phyloP scores from a whole-genome alignment of 257 asterid genomes.

The Ophiorrhiza pumila region DNA sequence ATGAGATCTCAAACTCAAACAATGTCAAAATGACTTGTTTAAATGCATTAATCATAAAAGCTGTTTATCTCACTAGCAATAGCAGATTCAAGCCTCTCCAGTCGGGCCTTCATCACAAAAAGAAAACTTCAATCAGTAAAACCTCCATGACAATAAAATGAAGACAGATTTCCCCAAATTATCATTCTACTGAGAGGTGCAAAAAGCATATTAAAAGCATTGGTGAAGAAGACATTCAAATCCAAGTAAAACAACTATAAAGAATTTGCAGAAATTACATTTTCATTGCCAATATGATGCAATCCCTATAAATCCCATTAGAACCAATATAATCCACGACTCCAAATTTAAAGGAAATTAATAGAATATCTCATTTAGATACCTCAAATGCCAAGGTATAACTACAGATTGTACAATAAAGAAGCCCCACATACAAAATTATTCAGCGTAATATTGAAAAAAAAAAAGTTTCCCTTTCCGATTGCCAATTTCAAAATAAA shows the following conservation, averaged over 20 bases:
- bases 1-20: background rate
- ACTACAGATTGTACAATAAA: background rate
- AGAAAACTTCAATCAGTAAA: background rate
- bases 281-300: background rate
- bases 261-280: background rate
- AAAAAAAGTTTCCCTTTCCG: too few relatives aligned
- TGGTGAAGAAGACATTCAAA: background rate
- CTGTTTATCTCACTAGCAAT: constrained; percentile 41
- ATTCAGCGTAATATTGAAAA: too few relatives aligned
- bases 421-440: background rate
- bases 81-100: constrained; percentile 69
- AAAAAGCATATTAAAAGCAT: background rate
- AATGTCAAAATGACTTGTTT: background rate
- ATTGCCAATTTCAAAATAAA: too few relatives aligned
- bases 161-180: background rate
- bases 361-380: background rate
- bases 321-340: background rate
- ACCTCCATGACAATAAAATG: background rate
- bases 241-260: background rate
- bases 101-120: constrained; percentile 48
- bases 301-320: background rate
- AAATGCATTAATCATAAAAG: constrained; percentile 16
- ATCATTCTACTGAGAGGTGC: background rate
- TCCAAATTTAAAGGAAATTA: background rate
- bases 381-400: too few relatives aligned